A percentile compares a stretch with the other conserved stretches of the same genome.
Conservation (phyloP, 257 asterid genomes). For the Solanum rostratum region DNA sequence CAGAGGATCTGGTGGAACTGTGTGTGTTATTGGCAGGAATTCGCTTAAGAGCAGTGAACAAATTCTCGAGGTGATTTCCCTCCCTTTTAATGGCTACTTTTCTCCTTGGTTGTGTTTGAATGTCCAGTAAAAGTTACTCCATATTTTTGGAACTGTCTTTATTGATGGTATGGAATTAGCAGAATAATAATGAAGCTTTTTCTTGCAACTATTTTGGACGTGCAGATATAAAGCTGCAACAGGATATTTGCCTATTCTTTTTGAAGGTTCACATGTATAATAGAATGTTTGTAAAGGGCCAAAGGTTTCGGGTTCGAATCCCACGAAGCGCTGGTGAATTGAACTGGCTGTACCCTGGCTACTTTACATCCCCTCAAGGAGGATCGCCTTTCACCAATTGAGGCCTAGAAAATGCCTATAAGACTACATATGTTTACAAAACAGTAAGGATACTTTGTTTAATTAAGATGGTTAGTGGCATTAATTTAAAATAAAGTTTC, state of each 20-base stretch:
- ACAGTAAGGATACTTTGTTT: too few species aligned
- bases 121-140: not conserved
- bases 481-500: too few species aligned
- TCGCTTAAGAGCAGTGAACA: slow-evolving; percentile 69
- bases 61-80: slow-evolving; percentile 49
- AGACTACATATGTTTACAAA: too few species aligned
- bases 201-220: slow-evolving; percentile 1
- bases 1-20: slow-evolving; percentile 95
- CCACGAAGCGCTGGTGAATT: too few species aligned
- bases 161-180: not conserved
- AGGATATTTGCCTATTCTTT: slow-evolving; percentile 61
- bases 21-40: slow-evolving; percentile 72
- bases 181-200: too few species aligned
- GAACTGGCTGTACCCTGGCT: too few species aligned
- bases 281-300: too few species aligned
- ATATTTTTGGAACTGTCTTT: not conserved
- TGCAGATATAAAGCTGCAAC: slow-evolving; percentile 69
- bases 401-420: too few species aligned
- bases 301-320: too few species aligned
- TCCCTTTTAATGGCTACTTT: not conserved
- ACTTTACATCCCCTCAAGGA: too few species aligned
- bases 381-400: too few species aligned
- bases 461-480: too few species aligned
- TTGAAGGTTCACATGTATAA: slow-evolving; percentile 93
- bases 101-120: not conserved